phyloP scores from a whole-genome alignment of 495 filamentous ascomycete species.

The Aspergillus sclerotioniger region DNA sequence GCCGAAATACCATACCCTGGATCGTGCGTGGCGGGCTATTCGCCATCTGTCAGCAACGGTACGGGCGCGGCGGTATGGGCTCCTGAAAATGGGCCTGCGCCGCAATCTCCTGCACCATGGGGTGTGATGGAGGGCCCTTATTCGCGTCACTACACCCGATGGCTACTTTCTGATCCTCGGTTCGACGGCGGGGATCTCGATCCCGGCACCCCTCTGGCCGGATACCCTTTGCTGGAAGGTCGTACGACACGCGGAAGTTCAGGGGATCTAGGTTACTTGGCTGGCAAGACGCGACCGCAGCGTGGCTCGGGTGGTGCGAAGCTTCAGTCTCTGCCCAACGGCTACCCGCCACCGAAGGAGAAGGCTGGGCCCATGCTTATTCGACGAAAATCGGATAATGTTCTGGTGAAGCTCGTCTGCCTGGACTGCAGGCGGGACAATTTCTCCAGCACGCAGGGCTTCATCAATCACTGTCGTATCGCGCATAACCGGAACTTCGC shows the following conservation, averaged over 20 bases:
- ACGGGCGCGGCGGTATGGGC: slow-evolving; percentile 63
- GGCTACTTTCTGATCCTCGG: slow-evolving; percentile 83
- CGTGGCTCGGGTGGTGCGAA: slow-evolving; percentile 59
- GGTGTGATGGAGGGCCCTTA: slow-evolving; percentile 91
- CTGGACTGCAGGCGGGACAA: slow-evolving; percentile 83
- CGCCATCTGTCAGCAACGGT: slow-evolving; percentile 65
- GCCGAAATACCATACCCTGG: slow-evolving; percentile 85
- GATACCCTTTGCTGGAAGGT: slow-evolving; percentile 47
- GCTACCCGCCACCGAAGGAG: slow-evolving; percentile 68
- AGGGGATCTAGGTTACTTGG: slow-evolving; percentile 51
- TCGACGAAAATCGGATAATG: slow-evolving; percentile 57
- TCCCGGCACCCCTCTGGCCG: slow-evolving; percentile 25
- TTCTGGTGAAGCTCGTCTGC: slow-evolving; percentile 78
- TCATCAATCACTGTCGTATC: slow-evolving; percentile 98
- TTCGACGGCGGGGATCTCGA: slow-evolving; percentile 70
- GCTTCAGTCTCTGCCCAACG: slow-evolving; percentile 70
- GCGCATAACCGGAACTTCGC: slow-evolving; percentile 87
- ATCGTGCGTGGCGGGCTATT: slow-evolving; percentile 58
- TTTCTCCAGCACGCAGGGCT: slow-evolving; percentile 93
- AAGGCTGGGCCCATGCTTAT: slow-evolving; percentile 60
- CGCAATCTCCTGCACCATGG: slow-evolving; percentile 73
- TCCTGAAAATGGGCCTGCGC: slow-evolving; percentile 54
- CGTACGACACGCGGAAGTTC: slow-evolving; percentile 74
- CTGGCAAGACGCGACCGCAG: slow-evolving; percentile 60
- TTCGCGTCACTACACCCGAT: slow-evolving; percentile 86